Conservation (phyloP, 805 yeast genomes). For the Wickerhamiella spandovensis region DNA sequence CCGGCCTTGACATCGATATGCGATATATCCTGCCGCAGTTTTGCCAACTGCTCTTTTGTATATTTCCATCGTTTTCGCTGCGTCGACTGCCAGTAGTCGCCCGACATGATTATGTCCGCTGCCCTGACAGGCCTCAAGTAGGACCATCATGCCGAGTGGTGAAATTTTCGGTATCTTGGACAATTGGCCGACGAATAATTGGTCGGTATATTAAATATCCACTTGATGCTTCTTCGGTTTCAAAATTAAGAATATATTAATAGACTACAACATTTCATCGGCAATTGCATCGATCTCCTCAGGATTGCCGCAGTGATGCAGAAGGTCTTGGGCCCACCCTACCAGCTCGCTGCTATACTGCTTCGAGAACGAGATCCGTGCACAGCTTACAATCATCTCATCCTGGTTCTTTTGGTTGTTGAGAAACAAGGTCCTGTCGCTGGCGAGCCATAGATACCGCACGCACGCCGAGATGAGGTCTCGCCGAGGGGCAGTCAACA, state of each 20-base stretch:
- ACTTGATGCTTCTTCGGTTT: too few relatives aligned
- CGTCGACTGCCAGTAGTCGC: constrained; percentile 77
- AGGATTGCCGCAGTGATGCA: constrained; percentile 1
- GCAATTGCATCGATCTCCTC: constrained; percentile 3
- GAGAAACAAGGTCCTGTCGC: background rate
- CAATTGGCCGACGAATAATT: too few relatives aligned
- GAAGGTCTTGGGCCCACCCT: background rate
- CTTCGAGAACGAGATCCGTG: background rate
- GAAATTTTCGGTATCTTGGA: too few relatives aligned
- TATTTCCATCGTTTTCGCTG: constrained; percentile 76
- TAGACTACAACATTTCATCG: background rate
- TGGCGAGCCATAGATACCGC: constrained; percentile 2
- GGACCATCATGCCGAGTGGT: background rate
- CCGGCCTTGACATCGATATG: constrained; percentile 25
- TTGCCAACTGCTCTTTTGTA: constrained; percentile 43
- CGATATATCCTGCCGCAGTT: constrained; percentile 26
- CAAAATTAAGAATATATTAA: too few relatives aligned
- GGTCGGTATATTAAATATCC: too few relatives aligned
- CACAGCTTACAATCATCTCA: constrained; percentile 2
- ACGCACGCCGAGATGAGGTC: constrained; percentile 2
- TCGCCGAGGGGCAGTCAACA: background rate
- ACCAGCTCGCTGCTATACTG: background rate
- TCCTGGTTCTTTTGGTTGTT: background rate
- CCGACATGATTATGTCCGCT: constrained; percentile 22
- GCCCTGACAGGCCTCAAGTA: background rate